Evolutionary conservation across 352 stramenopile genomes (phyloP), one percentile per base, ranked within the genome.

Genomic region (Phytophthora uliginosa): DNA sequence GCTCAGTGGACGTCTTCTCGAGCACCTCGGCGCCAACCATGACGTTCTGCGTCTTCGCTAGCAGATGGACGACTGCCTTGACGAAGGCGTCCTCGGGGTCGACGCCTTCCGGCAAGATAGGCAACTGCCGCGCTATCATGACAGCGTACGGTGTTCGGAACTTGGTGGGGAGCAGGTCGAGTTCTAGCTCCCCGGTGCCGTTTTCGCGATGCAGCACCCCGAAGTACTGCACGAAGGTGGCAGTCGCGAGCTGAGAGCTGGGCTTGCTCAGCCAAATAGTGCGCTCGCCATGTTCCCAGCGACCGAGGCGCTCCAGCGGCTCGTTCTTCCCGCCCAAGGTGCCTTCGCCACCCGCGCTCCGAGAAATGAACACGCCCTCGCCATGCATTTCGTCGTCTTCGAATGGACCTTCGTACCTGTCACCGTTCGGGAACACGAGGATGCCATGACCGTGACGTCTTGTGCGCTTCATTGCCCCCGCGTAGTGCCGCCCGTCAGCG

Each of bases 351-450:
- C 45, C 59, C 6, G 53, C 40, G 8, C 54, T 36, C 8, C 84
- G 80, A 4, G 81, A 85, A 34, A 86, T 83, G 61, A 82, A 87
- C 17, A 81, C 84, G 9, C 94, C 95, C 40, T 96, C 86, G 3
- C 96, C 96, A 55, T 98, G 86, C 67, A 89, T 91, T 51, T 89
- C 77, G 31, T 96, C 92, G 33, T 95, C 57, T 61, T 89, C 78
- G 66, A 97, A 99, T 38, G 93, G 78, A 7, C 95, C 95, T 73
- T 98, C 91, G 74, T 98, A 98, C 1, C 83, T 81, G 59, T 98
- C 95, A 3, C 95, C 94, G 55, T 95, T 97, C 0, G 88, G 76
- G 63, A 97, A 97, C 3, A 85, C 92, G 15, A 98, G 61, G 33
- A 91, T 79, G 6, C 95, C 94, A 34, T 88, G 63, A 5, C 94